These are phyloP conservation scores for Halophytophthora polymorphica DNA, from an alignment of 352 stramenopile genomes.

Conservation along the genomic window DNA sequence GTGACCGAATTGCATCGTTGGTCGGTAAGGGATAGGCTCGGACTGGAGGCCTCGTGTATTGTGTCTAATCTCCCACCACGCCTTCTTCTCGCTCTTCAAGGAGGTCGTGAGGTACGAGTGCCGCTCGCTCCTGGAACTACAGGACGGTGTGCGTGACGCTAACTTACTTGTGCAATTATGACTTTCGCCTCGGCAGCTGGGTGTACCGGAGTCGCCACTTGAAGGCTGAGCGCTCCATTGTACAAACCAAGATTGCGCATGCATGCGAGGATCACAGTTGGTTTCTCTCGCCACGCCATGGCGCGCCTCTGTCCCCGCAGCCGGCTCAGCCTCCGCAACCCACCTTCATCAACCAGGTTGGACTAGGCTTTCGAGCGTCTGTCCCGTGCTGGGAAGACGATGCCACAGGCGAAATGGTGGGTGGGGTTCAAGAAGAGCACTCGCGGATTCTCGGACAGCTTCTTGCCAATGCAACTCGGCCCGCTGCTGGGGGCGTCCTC, in stretches of 20 bases:
- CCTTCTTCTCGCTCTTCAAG: slow-evolving; percentile 82
- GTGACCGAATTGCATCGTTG: neutral
- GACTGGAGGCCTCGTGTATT: slow-evolving; percentile 56
- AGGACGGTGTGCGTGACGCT: neutral
- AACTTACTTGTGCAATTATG: neutral
- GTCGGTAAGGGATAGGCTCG: slow-evolving; percentile 8
- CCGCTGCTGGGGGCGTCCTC: slow-evolving; percentile 28
- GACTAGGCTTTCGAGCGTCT: slow-evolving; percentile 11
- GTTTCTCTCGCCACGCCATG: slow-evolving; percentile 53
- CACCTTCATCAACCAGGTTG: slow-evolving; percentile 2
- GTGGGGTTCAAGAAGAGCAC: slow-evolving; percentile 7
- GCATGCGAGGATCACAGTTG: slow-evolving; percentile 44
- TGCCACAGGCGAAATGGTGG: neutral
- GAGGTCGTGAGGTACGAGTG: slow-evolving; percentile 56
- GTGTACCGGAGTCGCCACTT: slow-evolving; percentile 44
- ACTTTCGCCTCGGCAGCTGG: slow-evolving; percentile 31
- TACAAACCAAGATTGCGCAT: slow-evolving; percentile 43
- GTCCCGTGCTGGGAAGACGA: slow-evolving; percentile 8
- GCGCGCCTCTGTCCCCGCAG: neutral
- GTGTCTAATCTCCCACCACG: slow-evolving; percentile 77
- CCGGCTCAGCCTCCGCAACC: slow-evolving; percentile 2
- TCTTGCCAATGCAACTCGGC: slow-evolving; percentile 23
- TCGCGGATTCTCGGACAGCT: slow-evolving; percentile 31
- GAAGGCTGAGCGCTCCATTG: slow-evolving; percentile 25
- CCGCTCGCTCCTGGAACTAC: neutral